Evolutionary conservation across 805 yeast genomes (phyloP).

Genomic region (Yarrowia hollandica): DNA sequence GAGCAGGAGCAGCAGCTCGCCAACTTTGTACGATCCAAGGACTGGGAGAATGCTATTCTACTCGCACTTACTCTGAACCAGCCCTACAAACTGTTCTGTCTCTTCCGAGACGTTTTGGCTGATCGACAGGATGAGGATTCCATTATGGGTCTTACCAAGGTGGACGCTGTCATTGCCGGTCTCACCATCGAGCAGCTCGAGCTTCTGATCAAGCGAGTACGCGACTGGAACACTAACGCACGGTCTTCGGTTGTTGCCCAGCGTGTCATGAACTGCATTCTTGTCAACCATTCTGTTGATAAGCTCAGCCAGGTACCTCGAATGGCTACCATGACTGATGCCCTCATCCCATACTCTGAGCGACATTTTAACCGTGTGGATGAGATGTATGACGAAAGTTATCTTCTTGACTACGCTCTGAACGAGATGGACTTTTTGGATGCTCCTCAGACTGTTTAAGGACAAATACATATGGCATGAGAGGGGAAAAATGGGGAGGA

Average conservation of each 20-base stretch:
- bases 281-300: constrained; percentile 56
- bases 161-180: constrained; percentile 62
- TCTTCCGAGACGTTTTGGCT: constrained; percentile 61
- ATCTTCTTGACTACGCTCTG: constrained; percentile 77
- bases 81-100: constrained; percentile 82
- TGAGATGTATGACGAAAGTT: constrained; percentile 81
- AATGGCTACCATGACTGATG: constrained; percentile 63
- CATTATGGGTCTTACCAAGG: constrained; percentile 54
- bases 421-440: constrained; percentile 51
- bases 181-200: constrained; percentile 61
- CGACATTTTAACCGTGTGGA: constrained; percentile 80
- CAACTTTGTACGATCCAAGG: constrained; percentile 67
- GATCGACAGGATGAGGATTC: constrained; percentile 50
- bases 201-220: constrained; percentile 65
- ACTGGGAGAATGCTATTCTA: constrained; percentile 87
- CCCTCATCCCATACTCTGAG: constrained; percentile 84
- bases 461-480: background rate
- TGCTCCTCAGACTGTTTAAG: background rate
- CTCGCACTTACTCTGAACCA: constrained; percentile 85
- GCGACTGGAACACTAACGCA: constrained; percentile 95
- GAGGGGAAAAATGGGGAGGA: background rate
- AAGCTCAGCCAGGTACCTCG: constrained; percentile 65
- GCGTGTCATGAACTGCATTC: constrained; percentile 64
- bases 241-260: constrained; percentile 80
- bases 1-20: constrained; percentile 88